Conservation (phyloP, 495 filamentous ascomycete genomes). For the Penicillium cataractarum region DNA sequence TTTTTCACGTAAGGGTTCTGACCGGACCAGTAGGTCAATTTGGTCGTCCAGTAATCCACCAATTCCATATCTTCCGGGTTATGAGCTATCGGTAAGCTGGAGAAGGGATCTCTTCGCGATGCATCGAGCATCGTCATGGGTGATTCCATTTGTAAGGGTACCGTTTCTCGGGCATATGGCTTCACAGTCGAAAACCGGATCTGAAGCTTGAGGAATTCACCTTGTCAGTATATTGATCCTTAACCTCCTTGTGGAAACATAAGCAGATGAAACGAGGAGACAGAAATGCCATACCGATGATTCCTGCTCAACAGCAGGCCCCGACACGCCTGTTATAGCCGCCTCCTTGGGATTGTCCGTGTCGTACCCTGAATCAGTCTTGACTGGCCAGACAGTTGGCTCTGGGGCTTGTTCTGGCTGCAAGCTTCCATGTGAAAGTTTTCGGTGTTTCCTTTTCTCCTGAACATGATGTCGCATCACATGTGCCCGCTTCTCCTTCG, state of each 20-base stretch:
- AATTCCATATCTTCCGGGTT: slow-evolving; percentile 35
- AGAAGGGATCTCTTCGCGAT: slow-evolving; percentile 42
- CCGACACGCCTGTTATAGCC: slow-evolving; percentile 2
- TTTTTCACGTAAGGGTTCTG: slow-evolving; percentile 45
- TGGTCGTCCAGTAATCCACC: slow-evolving; percentile 41
- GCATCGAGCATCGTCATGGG: slow-evolving; percentile 37
- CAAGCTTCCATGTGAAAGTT: slow-evolving; percentile 27
- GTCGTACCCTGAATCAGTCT: slow-evolving; percentile 19
- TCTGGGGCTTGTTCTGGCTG: slow-evolving; percentile 24
- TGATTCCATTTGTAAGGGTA: slow-evolving; percentile 20
- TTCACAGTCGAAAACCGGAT: slow-evolving; percentile 23
- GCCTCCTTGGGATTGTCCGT: slow-evolving; percentile 11
- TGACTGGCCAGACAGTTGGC: slow-evolving; percentile 29
- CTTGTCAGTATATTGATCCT: slow-evolving; percentile 6
- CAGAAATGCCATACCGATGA: slow-evolving; percentile 27
- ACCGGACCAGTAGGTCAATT: slow-evolving; percentile 51
- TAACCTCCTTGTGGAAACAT: background rate
- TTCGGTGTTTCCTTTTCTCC: slow-evolving; percentile 46
- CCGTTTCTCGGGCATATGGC: slow-evolving; percentile 13
- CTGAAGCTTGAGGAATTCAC: slow-evolving; percentile 22
- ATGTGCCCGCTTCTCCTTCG: slow-evolving; percentile 51
- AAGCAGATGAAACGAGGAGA: background rate
- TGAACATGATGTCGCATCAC: slow-evolving; percentile 56
- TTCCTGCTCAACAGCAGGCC: slow-evolving; percentile 8
- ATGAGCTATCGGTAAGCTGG: slow-evolving; percentile 30